phyloP scores from a whole-genome alignment of 305 asterid species.

The Fraxinus velutina region DNA sequence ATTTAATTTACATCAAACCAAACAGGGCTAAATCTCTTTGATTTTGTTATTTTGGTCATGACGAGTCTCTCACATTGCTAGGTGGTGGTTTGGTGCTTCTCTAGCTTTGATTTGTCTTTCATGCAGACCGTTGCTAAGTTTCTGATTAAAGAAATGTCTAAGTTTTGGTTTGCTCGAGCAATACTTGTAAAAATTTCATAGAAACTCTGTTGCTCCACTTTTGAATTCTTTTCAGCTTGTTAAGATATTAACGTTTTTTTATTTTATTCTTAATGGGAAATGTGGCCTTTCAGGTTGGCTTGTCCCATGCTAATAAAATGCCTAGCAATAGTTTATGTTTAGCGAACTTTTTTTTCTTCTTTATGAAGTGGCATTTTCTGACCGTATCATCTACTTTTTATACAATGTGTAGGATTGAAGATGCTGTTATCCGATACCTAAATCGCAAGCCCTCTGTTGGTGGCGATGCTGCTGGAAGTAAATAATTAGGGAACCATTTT shows the following conservation, averaged over 20 bases:
- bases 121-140: not conserved
- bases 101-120: not conserved
- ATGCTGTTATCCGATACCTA: slow-evolving; percentile 68
- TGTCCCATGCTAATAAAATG: not conserved
- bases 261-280: not conserved
- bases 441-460: slow-evolving; percentile 59
- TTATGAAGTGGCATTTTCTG: slow-evolving; percentile 13
- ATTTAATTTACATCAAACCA: not conserved
- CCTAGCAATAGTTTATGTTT: not conserved
- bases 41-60: slow-evolving; percentile 9
- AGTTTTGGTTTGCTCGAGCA: not conserved
- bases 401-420: slow-evolving; percentile 57
- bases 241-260: not conserved
- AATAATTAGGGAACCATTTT: slow-evolving; percentile 30
- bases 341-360: not conserved
- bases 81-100: not conserved
- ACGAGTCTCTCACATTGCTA: not conserved
- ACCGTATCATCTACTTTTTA: slow-evolving; percentile 12
- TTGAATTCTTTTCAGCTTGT: not conserved
- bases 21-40: not conserved
- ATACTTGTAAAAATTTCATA: not conserved
- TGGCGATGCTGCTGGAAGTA: slow-evolving; percentile 52
- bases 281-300: not conserved
- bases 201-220: not conserved
- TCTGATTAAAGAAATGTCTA: not conserved